phyloP scores from a whole-genome alignment of 805 yeast species.

The Pichia exigua region DNA sequence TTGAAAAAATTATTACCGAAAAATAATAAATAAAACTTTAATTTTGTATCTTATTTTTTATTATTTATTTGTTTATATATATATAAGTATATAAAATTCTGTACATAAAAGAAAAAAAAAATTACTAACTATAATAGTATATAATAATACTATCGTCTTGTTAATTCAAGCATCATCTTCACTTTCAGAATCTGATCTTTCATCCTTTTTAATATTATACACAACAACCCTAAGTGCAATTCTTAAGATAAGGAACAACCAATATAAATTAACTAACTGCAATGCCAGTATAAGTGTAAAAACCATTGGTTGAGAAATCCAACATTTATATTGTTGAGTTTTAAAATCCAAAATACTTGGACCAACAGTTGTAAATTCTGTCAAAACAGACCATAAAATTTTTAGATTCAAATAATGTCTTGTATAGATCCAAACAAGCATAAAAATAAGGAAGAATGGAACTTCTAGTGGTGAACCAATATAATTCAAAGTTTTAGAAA shows the following conservation, averaged over 20 bases:
- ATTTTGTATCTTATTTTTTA: not conserved
- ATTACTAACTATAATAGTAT: not conserved
- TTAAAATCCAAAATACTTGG: conserved; percentile 73
- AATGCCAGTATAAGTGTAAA: conserved; percentile 69
- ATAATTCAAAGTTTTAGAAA: conserved; percentile 82
- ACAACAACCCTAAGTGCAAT: conserved; percentile 60
- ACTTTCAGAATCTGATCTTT: conserved; percentile 79
- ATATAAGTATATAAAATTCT: conserved; percentile 5
- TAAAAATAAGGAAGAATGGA: conserved; percentile 63
- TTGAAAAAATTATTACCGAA: conserved; percentile 2
- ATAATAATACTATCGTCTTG: not conserved
- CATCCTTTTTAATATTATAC: conserved; percentile 62
- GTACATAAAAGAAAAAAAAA: not conserved
- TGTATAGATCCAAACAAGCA: conserved; percentile 72
- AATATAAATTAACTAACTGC: conserved; percentile 79
- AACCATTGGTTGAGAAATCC: conserved; percentile 88
- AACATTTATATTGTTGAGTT: conserved; percentile 92
- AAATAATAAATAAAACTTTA: not conserved
- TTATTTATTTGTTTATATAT: not conserved
- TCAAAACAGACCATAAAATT: conserved; percentile 76
- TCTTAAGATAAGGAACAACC: conserved; percentile 79
- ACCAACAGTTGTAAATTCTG: conserved; percentile 84
- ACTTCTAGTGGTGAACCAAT: conserved; percentile 57
- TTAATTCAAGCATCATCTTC: conserved; percentile 29
- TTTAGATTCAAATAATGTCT: conserved; percentile 80